Conservation (phyloP, 1,284 basidiomycete genomes). For the Trametes pubescens region DNA sequence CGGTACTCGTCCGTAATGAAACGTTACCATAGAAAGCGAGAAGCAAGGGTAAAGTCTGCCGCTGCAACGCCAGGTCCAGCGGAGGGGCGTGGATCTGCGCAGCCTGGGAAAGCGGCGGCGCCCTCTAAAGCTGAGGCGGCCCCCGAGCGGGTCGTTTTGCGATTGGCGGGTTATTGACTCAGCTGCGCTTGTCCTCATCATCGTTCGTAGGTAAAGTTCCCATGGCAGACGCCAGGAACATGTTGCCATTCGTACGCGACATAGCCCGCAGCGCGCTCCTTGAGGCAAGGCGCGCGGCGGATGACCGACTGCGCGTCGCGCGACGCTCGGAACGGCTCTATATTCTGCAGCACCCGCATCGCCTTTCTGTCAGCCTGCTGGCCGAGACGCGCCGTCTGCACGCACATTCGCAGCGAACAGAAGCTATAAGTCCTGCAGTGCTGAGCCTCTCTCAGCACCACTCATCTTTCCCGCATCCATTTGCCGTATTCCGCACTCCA, state of each 20-base stretch:
- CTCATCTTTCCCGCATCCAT: not conserved
- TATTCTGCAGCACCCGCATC: constrained; percentile 4
- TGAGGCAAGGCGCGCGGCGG: not conserved
- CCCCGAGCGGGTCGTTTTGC: not conserved
- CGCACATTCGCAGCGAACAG: constrained; percentile 1
- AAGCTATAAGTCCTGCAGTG: constrained; percentile 18
- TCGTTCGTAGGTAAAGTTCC: constrained; percentile 7
- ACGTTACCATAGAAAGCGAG: constrained; percentile 1
- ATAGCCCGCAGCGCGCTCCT: constrained; percentile 4
- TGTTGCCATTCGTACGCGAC: constrained; percentile 16
- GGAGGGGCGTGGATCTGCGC: not conserved
- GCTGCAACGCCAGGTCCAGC: not conserved
- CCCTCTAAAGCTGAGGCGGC: not conserved
- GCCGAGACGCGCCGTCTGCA: constrained; percentile 10
- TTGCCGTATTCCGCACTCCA: not conserved
- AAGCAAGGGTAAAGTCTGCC: constrained; percentile 1
- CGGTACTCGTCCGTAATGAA: not conserved
- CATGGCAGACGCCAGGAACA: constrained; percentile 19
- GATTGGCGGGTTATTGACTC: constrained; percentile 19
- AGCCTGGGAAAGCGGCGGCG: constrained; percentile 12
- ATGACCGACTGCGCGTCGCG: constrained; percentile 29
- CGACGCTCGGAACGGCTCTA: constrained; percentile 25
- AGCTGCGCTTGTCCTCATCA: constrained; percentile 13
- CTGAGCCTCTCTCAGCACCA: not conserved
- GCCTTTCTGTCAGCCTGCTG: constrained; percentile 15